phyloP scores from a whole-genome alignment of 345 rosid genomes.

The Cardiospermum halicacabum region DNA sequence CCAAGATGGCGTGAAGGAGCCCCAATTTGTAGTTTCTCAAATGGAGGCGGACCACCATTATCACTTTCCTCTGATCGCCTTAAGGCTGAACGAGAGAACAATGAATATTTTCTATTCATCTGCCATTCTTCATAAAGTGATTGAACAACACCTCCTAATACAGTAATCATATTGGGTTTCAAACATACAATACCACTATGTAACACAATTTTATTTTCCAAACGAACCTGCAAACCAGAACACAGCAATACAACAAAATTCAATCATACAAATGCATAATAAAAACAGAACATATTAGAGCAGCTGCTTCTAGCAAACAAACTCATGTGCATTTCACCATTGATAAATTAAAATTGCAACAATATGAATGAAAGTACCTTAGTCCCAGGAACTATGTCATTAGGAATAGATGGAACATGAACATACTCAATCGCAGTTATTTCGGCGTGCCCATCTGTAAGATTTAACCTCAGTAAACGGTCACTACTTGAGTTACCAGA shows the following conservation, averaged over 20 bases:
- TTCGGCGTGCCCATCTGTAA: slow-evolving; percentile 75
- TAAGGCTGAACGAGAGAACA: slow-evolving; percentile 50
- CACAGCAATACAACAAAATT: slow-evolving; percentile 1
- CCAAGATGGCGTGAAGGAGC: slow-evolving; percentile 28
- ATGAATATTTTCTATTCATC: slow-evolving; percentile 70
- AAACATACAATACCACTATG: slow-evolving; percentile 65
- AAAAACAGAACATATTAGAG: neutral
- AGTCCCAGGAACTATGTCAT: slow-evolving; percentile 71
- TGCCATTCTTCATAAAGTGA: slow-evolving; percentile 86
- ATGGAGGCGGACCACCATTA: slow-evolving; percentile 65
- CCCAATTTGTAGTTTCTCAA: slow-evolving; percentile 72
- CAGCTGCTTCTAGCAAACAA: neutral
- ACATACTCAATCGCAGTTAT: slow-evolving; percentile 67
- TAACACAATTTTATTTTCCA: slow-evolving; percentile 66
- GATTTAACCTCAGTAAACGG: slow-evolving; percentile 52
- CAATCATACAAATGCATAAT: neutral
- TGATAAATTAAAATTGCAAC: neutral
- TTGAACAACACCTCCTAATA: slow-evolving; percentile 78
- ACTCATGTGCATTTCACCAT: neutral
- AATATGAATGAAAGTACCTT: slow-evolving; percentile 47
- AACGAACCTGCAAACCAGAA: slow-evolving; percentile 52
- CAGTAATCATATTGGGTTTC: slow-evolving; percentile 50
- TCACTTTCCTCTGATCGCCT: slow-evolving; percentile 44
- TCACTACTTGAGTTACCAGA: slow-evolving; percentile 42
- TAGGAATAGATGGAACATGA: slow-evolving; percentile 47